A percentile compares a stretch with the other conserved stretches of the same genome.
Conservation (phyloP, 768 basidiomycete genomes). For the Lactarius deliciosus region DNA sequence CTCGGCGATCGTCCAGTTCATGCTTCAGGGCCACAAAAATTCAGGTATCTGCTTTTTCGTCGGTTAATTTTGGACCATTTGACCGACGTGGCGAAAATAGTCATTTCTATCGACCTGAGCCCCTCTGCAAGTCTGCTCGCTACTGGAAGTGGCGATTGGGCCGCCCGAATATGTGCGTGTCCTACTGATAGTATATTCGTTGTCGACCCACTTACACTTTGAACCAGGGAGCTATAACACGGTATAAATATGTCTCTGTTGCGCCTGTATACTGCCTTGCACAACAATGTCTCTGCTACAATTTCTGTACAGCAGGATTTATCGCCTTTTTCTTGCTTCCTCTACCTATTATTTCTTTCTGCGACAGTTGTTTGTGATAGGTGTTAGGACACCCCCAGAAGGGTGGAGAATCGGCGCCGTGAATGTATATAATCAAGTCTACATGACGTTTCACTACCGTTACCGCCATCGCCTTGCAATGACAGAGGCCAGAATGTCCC, state of each 20-base stretch:
- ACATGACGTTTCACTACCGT: constrained; percentile 5
- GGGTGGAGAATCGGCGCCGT: constrained; percentile 10
- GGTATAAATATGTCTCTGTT: constrained; percentile 16
- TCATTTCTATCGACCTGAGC: constrained; percentile 72
- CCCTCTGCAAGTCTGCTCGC: constrained; percentile 61
- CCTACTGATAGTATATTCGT: background rate
- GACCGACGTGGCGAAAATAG: constrained; percentile 36
- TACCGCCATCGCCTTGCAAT: constrained; percentile 12
- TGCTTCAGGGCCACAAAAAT: constrained; percentile 83
- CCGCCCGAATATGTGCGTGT: constrained; percentile 63
- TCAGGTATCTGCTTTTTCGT: constrained; percentile 43
- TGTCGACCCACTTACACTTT: constrained; percentile 10
- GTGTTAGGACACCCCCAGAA: constrained; percentile 12
- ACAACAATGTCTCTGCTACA: constrained; percentile 17
- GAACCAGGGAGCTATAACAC: constrained; percentile 32
- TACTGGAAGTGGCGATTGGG: constrained; percentile 70
- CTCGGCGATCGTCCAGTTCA: constrained; percentile 79
- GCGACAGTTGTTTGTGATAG: constrained; percentile 20
- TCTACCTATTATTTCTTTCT: constrained; percentile 13
- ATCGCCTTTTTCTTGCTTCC: constrained; percentile 23
- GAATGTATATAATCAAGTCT: constrained; percentile 26
- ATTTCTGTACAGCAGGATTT: constrained; percentile 20
- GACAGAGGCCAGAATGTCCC: constrained; percentile 14
- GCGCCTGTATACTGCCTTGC: constrained; percentile 10
- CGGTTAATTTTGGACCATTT: constrained; percentile 6